A percentile compares a stretch with the other conserved stretches of the same genome.
These are phyloP conservation scores for Suillus subluteus DNA, from an alignment of 768 basidiomycete genomes.

Conservation along the genomic window DNA sequence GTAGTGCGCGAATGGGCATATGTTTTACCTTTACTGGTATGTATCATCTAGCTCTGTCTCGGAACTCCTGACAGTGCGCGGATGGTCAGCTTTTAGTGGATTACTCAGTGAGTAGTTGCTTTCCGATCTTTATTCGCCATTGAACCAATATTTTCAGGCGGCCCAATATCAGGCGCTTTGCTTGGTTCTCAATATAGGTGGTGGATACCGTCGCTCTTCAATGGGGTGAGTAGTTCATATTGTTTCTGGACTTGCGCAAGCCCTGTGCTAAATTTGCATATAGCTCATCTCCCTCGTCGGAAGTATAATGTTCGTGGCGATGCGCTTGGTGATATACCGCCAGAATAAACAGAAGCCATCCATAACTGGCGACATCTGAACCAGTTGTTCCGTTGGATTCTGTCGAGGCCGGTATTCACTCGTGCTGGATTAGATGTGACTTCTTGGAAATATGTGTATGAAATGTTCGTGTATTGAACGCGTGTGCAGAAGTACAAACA, in stretches of 20 bases:
- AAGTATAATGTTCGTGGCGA: background rate
- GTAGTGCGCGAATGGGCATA: constrained; percentile 1
- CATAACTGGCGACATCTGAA: background rate
- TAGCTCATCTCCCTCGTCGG: background rate
- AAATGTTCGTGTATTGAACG: background rate
- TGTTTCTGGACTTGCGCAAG: background rate
- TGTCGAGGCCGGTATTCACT: background rate
- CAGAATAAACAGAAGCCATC: background rate
- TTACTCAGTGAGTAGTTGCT: background rate
- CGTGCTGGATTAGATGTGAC: background rate
- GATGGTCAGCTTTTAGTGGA: background rate
- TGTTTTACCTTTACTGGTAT: background rate
- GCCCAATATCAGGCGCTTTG: constrained; percentile 1
- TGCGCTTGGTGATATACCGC: background rate
- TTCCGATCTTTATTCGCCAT: background rate
- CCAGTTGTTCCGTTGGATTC: background rate
- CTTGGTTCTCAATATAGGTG: constrained; percentile 3
- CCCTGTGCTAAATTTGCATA: background rate
- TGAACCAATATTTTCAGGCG: background rate
- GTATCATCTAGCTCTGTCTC: background rate
- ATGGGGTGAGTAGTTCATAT: background rate
- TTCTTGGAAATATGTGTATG: background rate
- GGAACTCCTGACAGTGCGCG: background rate
- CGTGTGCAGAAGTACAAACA: background rate
- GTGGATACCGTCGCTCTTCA: background rate